Base-by-base conservation (phyloP, 2,329 filamentous ascomycete genomes). In the Incumbomyces delicatus region DNA sequence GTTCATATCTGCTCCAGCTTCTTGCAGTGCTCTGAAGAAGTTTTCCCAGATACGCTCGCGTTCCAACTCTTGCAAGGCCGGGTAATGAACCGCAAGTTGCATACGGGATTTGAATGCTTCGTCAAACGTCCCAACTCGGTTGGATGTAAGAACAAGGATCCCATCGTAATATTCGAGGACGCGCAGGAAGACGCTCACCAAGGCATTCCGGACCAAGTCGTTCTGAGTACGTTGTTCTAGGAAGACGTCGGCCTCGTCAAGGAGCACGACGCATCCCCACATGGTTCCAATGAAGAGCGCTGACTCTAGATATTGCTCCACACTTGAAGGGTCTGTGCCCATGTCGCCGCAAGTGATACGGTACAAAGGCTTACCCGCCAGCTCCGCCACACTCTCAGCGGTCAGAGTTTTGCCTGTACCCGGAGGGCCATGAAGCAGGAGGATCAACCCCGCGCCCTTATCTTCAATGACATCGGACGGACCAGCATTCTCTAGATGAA, bases 81-180 rank as follows among this genome's bases (percentile, higher is more conserved):
- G 37, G 27, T 94, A 94, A 27, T 83, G 75, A 6, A 94, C 70
- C 0, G 86, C 85, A 57, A 94, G 82, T 62, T 94, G 87, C 51
- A 94, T 94, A 17, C 88, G 78, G 6, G 80, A 86, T 61, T 92
- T 85, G 71, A 94, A 94, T 1, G 87, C 88, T 53, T 92, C 86
- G 57, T 95, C 88, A 58, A 95, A 92, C 0, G 84, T 88, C 68
- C 81, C 66, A 1, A 92, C 85, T 2, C 87, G 80, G 53, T 74
- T 74, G 3, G 64, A 67, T 4, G 67, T 70, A 11, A 71, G 58
- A 48, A 73, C 67, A 31, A 72, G 59, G 40, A 71, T 68, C 6
- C 68, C 69, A 49, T 68, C 55, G 53, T 63, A 62, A 49, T 61
- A 63, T 49, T 64, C 59, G 11, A 69, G 54, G 12, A 61, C 56